Evolutionary conservation across 306 rosid genomes (phyloP).

Genomic region (Delonix regia): DNA sequence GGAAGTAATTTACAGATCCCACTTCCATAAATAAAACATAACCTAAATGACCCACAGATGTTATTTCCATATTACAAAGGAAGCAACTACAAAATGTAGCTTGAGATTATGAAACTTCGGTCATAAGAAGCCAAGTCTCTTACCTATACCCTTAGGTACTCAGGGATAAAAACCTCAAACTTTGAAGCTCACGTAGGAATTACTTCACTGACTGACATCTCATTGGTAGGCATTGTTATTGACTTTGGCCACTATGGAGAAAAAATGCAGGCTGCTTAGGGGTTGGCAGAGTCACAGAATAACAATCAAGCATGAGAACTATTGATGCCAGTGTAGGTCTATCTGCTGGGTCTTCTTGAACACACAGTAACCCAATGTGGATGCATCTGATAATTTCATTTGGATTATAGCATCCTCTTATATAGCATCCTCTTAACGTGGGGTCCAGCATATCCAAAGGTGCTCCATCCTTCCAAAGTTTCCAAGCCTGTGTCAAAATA

Average conservation of each 20-base stretch:
- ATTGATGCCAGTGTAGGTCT: conserved; percentile 46
- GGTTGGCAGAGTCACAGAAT: conserved; percentile 24
- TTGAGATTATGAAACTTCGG: too few relatives aligned
- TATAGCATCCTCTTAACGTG: too few relatives aligned
- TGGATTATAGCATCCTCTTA: conserved; percentile 22
- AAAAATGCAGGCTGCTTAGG: conserved; percentile 40
- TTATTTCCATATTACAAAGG: too few relatives aligned
- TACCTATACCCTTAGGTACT: too few relatives aligned
- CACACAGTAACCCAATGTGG: conserved; percentile 40
- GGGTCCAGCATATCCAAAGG: conserved; percentile 41
- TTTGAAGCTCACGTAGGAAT: neutral
- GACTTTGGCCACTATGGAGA: neutral
- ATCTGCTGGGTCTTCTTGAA: conserved; percentile 29
- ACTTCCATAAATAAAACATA: neutral
- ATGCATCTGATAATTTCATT: conserved; percentile 45
- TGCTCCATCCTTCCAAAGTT: conserved; percentile 40
- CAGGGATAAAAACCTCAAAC: neutral
- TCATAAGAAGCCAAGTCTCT: too few relatives aligned
- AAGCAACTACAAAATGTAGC: too few relatives aligned
- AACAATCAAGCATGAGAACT: conserved; percentile 38
- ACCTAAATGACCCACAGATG: too few relatives aligned
- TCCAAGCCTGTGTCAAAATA: conserved; percentile 44
- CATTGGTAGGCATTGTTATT: conserved; percentile 21
- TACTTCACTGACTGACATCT: neutral
- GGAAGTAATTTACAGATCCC: neutral